Base-by-base conservation (phyloP, 2,329 filamentous ascomycete species). In the Aspergillus quadricinctus region DNA sequence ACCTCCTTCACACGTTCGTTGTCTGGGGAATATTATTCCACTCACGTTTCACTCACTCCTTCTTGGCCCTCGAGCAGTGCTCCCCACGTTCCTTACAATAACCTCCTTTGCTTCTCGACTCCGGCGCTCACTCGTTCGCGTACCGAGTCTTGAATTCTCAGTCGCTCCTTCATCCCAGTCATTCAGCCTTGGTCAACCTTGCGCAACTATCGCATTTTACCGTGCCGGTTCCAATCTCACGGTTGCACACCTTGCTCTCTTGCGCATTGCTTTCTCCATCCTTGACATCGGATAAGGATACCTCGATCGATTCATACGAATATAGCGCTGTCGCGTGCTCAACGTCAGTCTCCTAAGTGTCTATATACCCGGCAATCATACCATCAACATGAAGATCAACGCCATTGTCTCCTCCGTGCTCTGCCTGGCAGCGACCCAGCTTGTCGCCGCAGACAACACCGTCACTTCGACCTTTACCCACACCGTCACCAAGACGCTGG, bases 401-500 rank as follows among this genome's bases (percentile, higher is more conserved):
- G 57, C 69, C 27, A 59, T 71, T 48, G 54, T 69, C 49, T 66
- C 72, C 49, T 66, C 70, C 50, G 61, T 72, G 41, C 64, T 75
- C 62, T 68, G 71, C 64, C 60, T 76, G 46, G 65, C 69, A 21
- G 70, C 66, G 46, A 61, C 67, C 55, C 69, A 69, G 56, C 56
- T 71, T n/a, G 63, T 65, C 49, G 65, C 64, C 52, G 69, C 66
- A 19, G 66, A 69, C 41, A 64, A 69, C 41, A 65, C 64, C 31
- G 57, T 63, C 29, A 64, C 57, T 27, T 64, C 62, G 49, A 70
- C 69, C 51, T 59, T 66, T 23, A 68, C 68, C 43, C 64, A 72
- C 25, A 75, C 72, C 21, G 69, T 71, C 49, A 74, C 75, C 59
- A 79, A 78, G 60, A 78, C 78, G 25, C 61, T 77, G 19, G 50